These are phyloP conservation scores for Dendryphion nanum DNA, from an alignment of 2,329 filamentous ascomycete species.

Conservation along the genomic window DNA sequence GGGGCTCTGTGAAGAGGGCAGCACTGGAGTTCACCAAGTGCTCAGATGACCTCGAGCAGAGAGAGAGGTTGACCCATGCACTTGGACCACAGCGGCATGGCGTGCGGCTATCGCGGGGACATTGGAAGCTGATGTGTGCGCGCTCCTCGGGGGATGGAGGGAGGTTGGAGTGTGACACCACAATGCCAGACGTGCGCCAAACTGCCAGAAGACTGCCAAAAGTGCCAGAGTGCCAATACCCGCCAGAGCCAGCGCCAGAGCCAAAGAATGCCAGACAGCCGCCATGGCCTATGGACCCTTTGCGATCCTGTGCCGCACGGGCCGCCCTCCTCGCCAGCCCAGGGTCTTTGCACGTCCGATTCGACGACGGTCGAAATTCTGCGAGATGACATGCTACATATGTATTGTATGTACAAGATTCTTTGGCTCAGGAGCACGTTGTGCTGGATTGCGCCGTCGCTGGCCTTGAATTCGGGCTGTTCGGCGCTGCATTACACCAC, in stretches of 20 bases:
- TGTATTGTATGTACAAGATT: no score
- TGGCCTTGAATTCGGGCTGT: not conserved
- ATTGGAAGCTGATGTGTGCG: not conserved
- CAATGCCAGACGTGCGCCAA: not conserved
- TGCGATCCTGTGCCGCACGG: no score
- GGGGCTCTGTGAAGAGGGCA: not conserved
- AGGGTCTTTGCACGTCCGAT: no score
- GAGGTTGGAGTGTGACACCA: not conserved
- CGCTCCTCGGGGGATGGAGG: not conserved
- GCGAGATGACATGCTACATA: no score
- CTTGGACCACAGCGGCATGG: constrained; percentile 2
- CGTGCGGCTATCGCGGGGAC: constrained; percentile 13
- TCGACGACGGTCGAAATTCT: no score
- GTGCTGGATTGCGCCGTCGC: not conserved
- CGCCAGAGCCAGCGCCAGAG: no score
- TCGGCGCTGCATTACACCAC: not conserved
- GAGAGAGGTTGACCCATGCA: constrained; percentile 1
- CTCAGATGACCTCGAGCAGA: no score
- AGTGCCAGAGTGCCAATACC: not conserved
- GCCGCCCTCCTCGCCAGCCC: no score
- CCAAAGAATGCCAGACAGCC: no score
- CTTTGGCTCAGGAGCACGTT: not conserved
- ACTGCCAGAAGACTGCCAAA: not conserved
- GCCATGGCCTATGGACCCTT: no score
- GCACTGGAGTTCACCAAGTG: no score